Base-by-base conservation (phyloP, 768 basidiomycete genomes). In the Hericium rajendrae region DNA sequence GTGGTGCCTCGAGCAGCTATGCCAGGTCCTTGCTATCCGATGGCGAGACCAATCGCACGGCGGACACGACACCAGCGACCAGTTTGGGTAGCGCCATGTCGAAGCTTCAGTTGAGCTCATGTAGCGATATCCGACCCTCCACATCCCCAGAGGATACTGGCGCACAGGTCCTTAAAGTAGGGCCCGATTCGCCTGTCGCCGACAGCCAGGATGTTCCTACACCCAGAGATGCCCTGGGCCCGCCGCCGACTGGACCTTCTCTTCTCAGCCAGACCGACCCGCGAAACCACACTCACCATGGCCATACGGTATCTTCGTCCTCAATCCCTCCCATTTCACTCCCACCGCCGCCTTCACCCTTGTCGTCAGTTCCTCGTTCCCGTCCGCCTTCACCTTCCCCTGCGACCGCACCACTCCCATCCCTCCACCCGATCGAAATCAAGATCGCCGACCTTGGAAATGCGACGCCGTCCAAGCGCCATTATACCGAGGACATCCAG, bases 361-460 rank as follows among this genome's bases (percentile, higher is more conserved):
- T 43, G 22, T 32, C 32, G 4, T 28, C 28, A 24, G 15, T 4
- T 16, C 53, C 16, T 57, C 61, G 28, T 52, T 32, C 32, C 48
- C 51, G 18, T 37, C 38, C 53, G 24, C 39, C 41, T 0, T n/a
- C 22, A 20, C 56, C 57, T 41, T 54, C 61, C 15, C 57, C 49
- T 24, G 12, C 26, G 18, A 6, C 49, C 3, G 11, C 18, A 18
- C 20, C 49, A 15, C 28, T 24, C 5, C 28, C 49, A 24, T 16
- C 57, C 1, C 53, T 58, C 53, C 63, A 43, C 16, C 80, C 81
- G 2, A 84, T 97, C 62, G 84, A 81, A 18, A 80, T 97, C 67
- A 95, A 97, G 77, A 94, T 97, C 60, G 93, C 93, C 32, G 93
- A 97, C 73, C 74, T 97, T 48, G 93, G 93, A 24, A 97, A 97